These are phyloP conservation scores for Penicillium italicum DNA, from an alignment of 2,329 filamentous ascomycete species.

Conservation along the genomic window DNA sequence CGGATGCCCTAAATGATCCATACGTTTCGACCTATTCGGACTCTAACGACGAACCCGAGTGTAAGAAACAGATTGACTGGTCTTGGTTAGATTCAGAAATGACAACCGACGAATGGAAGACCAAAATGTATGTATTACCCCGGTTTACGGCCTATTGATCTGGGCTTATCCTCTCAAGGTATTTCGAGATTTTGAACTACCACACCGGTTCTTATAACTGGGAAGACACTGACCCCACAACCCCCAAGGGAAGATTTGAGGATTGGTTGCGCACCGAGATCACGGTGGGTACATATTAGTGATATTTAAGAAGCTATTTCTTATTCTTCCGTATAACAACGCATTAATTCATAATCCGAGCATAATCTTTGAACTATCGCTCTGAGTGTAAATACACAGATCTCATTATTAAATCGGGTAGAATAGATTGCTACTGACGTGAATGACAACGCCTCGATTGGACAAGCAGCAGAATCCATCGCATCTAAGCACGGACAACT, in stretches of 20 bases:
- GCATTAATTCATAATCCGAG: background rate
- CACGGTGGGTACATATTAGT: slow-evolving; percentile 3
- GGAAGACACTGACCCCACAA: background rate
- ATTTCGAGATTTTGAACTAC: slow-evolving; percentile 7
- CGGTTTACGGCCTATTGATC: too few relatives aligned
- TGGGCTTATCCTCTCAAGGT: slow-evolving; percentile 39
- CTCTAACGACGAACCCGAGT: slow-evolving; percentile 86
- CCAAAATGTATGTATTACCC: slow-evolving; percentile 69
- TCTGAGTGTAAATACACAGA: background rate
- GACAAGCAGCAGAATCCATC: background rate
- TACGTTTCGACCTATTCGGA: slow-evolving; percentile 96
- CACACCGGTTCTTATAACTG: slow-evolving; percentile 3
- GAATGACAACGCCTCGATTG: background rate
- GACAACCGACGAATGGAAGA: slow-evolving; percentile 97
- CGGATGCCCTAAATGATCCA: slow-evolving; percentile 78
- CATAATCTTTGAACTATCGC: background rate
- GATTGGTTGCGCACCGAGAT: background rate
- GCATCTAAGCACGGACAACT: background rate
- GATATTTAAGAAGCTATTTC: background rate
- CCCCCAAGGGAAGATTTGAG: background rate
- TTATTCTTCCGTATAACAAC: background rate
- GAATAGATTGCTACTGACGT: background rate
- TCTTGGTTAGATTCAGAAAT: slow-evolving; percentile 97
- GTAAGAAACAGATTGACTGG: slow-evolving; percentile 98
- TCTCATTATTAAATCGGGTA: background rate